Conservation (phyloP, 2,329 filamentous ascomycete genomes). For the Boeremia exigua region DNA sequence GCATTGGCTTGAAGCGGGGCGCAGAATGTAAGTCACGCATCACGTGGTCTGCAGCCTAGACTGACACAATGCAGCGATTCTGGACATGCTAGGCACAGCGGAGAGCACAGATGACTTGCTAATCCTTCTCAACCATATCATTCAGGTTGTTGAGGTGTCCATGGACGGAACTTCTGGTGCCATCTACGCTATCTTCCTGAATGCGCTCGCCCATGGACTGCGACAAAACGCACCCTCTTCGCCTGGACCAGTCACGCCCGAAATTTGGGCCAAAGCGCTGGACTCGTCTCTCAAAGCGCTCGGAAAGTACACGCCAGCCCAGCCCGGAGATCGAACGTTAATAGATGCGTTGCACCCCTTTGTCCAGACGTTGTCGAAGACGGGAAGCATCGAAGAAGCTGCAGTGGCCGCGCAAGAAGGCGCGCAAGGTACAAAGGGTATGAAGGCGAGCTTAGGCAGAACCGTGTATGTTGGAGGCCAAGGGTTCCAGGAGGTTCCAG, state of each 20-base stretch:
- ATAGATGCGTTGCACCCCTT: slow-evolving; percentile 92
- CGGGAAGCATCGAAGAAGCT: slow-evolving; percentile 72
- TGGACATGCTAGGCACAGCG: slow-evolving; percentile 50
- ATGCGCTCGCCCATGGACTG: slow-evolving; percentile 76
- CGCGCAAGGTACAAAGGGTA: slow-evolving; percentile 84
- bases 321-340: slow-evolving; percentile 86
- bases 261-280: slow-evolving; percentile 71
- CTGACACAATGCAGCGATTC: slow-evolving; percentile 47
- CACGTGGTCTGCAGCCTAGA: slow-evolving; percentile 37
- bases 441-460: slow-evolving; percentile 86
- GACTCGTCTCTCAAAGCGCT: slow-evolving; percentile 69
- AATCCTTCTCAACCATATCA: slow-evolving; percentile 65
- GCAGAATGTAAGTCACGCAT: slow-evolving; percentile 66
- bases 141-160: slow-evolving; percentile 68
- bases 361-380: slow-evolving; percentile 71
- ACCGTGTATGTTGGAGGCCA: slow-evolving; percentile 79
- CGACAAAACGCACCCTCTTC: slow-evolving; percentile 59
- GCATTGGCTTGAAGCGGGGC: slow-evolving; percentile 82
- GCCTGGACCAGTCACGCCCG: slow-evolving; percentile 53
- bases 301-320: slow-evolving; percentile 84
- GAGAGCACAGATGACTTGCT: slow-evolving; percentile 63
- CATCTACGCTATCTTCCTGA: slow-evolving; percentile 87
- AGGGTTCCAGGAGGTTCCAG: slow-evolving; percentile 75
- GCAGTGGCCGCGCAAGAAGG: slow-evolving; percentile 77
- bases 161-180: slow-evolving; percentile 82